Conservation (phyloP, 495 filamentous ascomycete genomes). For the Penicillium turbatum region DNA sequence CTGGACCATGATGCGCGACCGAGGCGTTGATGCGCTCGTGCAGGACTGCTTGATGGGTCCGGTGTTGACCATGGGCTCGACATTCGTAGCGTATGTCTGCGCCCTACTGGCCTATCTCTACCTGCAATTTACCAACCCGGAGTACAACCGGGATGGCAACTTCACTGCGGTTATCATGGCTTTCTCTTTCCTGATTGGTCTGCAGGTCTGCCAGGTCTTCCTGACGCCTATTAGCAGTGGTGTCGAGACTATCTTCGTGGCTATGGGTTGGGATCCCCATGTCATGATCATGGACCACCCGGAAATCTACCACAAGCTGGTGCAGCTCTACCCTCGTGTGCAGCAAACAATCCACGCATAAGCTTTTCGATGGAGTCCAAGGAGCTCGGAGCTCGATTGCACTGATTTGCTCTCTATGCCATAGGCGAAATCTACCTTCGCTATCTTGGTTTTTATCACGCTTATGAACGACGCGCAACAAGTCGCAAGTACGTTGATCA, state of each 20-base stretch:
- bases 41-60: slow-evolving; percentile 90
- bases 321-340: slow-evolving; percentile 76
- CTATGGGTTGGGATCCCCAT: slow-evolving; percentile 83
- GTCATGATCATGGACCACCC: slow-evolving; percentile 78
- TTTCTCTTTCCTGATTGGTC: slow-evolving; percentile 75
- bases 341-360: slow-evolving; percentile 65
- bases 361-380: neutral
- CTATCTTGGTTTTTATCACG: neutral
- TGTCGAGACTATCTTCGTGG: slow-evolving; percentile 79
- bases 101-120: slow-evolving; percentile 81
- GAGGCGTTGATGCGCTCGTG: slow-evolving; percentile 82
- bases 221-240: slow-evolving; percentile 66
- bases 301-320: slow-evolving; percentile 71
- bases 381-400: neutral
- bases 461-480: neutral
- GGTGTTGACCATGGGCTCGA: slow-evolving; percentile 80
- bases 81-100: slow-evolving; percentile 78
- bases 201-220: slow-evolving; percentile 86
- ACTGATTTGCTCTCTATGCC: neutral
- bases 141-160: slow-evolving; percentile 65
- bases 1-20: slow-evolving; percentile 85
- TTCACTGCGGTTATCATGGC: slow-evolving; percentile 79
- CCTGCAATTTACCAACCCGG: slow-evolving; percentile 70
- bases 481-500: neutral
- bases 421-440: neutral